Evolutionary conservation across 257 asterid genomes (phyloP).

Genomic region (Rhazya stricta): DNA sequence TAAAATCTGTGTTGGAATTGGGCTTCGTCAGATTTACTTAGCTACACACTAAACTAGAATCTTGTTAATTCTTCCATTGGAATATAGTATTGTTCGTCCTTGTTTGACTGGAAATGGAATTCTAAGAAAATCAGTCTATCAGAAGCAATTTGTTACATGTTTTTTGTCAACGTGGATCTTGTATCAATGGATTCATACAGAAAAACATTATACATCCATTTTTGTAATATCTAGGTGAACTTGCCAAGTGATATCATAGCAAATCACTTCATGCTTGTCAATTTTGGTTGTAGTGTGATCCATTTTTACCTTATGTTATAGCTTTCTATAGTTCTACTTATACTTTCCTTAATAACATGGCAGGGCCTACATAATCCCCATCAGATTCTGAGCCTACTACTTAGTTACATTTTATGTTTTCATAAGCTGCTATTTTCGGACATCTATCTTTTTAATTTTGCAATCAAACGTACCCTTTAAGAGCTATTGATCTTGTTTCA

Average conservation of each 20-base stretch:
- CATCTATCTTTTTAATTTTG: no score
- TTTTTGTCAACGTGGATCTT: background rate
- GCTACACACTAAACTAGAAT: no score
- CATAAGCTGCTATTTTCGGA: background rate
- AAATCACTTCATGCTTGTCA: no score
- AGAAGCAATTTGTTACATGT: background rate
- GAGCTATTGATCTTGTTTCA: background rate
- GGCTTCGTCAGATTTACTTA: background rate
- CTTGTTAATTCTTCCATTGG: no score
- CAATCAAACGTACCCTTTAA: no score
- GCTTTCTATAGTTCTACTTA: background rate
- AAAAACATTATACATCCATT: no score
- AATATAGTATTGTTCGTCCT: background rate
- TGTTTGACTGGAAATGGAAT: no score
- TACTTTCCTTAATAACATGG: background rate
- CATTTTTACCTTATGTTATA: no score
- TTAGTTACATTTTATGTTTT: no score
- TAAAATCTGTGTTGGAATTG: background rate
- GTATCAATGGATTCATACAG: background rate
- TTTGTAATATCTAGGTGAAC: background rate
- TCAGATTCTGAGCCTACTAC: background rate
- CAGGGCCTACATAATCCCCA: background rate
- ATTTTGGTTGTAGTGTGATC: background rate
- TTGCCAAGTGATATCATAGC: background rate
- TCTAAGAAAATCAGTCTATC: background rate